Conservation (phyloP, 768 basidiomycete genomes). For the Phaeotremella skinneri region DNA sequence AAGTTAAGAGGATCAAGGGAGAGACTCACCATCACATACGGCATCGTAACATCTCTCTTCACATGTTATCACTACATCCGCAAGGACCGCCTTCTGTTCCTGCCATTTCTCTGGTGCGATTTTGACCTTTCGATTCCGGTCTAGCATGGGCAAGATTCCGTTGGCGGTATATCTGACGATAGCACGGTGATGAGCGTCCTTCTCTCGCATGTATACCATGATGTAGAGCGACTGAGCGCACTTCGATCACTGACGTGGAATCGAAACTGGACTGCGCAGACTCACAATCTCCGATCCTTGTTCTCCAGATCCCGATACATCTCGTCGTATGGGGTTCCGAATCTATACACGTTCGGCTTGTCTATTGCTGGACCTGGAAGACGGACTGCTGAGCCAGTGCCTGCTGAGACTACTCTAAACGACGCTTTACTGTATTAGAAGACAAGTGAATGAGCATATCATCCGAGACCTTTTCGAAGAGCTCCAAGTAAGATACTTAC, state of each 20-base stretch:
- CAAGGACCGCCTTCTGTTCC: slow-evolving; percentile 70
- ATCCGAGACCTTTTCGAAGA: background rate
- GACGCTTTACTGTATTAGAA: slow-evolving; percentile 70
- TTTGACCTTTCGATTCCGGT: slow-evolving; percentile 89
- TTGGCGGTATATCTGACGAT: slow-evolving; percentile 86
- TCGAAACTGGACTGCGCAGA: slow-evolving; percentile 17
- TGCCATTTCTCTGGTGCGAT: slow-evolving; percentile 95
- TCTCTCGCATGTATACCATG: background rate
- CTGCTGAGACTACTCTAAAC: slow-evolving; percentile 85
- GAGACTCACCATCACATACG: slow-evolving; percentile 84
- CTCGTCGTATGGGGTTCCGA: slow-evolving; percentile 93
- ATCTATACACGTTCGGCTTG: slow-evolving; percentile 93
- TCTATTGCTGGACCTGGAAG: slow-evolving; percentile 94
- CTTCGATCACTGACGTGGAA: background rate
- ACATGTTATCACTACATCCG: slow-evolving; percentile 98
- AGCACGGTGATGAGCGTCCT: background rate
- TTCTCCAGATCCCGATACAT: slow-evolving; percentile 85
- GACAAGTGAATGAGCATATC: background rate
- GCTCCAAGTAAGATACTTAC: slow-evolving; percentile 59
- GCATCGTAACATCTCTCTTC: slow-evolving; percentile 98
- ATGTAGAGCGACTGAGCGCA: background rate
- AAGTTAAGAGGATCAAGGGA: background rate
- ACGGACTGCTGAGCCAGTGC: slow-evolving; percentile 95
- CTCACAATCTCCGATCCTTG: slow-evolving; percentile 83
- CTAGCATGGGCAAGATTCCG: slow-evolving; percentile 91